A percentile compares a stretch with the other conserved stretches of the same genome.
These are phyloP conservation scores for Ganoderma meredithae DNA, from an alignment of 1,284 basidiomycete genomes.

Conservation along the genomic window DNA sequence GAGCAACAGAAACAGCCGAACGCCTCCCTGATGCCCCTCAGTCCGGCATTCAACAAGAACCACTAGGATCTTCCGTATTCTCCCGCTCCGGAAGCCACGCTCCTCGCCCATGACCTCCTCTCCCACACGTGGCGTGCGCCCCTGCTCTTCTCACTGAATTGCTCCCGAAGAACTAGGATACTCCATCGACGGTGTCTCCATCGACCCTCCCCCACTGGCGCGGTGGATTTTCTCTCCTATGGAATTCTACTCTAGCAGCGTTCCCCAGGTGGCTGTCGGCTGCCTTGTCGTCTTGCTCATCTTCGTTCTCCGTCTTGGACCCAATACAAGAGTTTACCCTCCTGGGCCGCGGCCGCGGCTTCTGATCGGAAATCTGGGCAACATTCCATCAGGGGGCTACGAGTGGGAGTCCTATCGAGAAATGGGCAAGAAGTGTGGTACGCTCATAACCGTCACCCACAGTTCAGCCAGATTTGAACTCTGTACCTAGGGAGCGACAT, in stretches of 20 bases:
- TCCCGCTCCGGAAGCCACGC: too few relatives aligned
- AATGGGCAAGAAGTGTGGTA: conserved; percentile 14
- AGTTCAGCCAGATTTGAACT: background rate
- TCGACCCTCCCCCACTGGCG: too few relatives aligned
- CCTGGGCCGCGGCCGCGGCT: conserved; percentile 11
- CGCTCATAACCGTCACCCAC: background rate
- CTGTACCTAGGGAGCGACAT: conserved; percentile 19
- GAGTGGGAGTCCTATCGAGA: conserved; percentile 15
- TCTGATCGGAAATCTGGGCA: conserved; percentile 22
- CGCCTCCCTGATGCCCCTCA: too few relatives aligned
- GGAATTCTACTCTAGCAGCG: background rate
- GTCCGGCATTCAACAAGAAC: too few relatives aligned
- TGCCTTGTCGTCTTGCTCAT: background rate
- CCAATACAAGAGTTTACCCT: background rate
- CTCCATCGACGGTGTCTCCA: too few relatives aligned
- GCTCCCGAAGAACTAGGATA: too few relatives aligned
- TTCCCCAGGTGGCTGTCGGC: background rate
- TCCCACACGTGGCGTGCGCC: too few relatives aligned
- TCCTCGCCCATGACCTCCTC: too few relatives aligned
- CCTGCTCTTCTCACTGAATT: too few relatives aligned
- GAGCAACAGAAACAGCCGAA: too few relatives aligned
- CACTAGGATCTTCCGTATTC: too few relatives aligned
- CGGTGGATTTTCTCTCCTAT: background rate
- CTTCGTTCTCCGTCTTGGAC: background rate
- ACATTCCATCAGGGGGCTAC: conserved; percentile 17